Base-by-base conservation (phyloP, 257 asterid species). In the Nicotiana attenuata region DNA sequence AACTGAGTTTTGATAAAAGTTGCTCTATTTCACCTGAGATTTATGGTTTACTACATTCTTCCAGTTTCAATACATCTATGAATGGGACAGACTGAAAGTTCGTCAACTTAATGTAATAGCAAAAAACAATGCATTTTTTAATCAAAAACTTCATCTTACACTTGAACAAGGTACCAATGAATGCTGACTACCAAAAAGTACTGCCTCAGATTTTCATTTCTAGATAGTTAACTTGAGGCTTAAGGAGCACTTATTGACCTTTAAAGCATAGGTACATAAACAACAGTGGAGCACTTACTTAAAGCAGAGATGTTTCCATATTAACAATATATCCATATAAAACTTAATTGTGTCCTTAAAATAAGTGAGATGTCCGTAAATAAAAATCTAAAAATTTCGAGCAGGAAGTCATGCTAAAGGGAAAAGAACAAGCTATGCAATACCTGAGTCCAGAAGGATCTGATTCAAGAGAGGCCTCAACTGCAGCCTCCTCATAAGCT, bases 381-480 rank as follows among this genome's bases (percentile, higher is more conserved):
- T 29, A 71, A 22, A 71, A 71, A 22, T 71, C 78, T 7, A 45
- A 45, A 10, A 45, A 0, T 8, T 71, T 45, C 7, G 14, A 45
- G 78, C 60, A 45, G 22, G 78, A 71, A 71, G 9, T 60, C 35
- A 14, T 41, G 47, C 78, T 4, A 71, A 47, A 47, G 15, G 22
- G 60, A 47, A 68, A 45, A 71, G 60, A 71, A 55, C 29, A 56
- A 73, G 57, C 10, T 31, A 80, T 26, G 60, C 52, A 26, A 78
- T 87, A 94, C 99, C 97, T 94, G 83, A 96, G 98, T 77, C 97
- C 99, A 83, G 98, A 91, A 82, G 91, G 90, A 89, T 94, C 98
- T 66, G 97, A 85, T 80, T 91, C 91, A 83, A 96, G 97, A 82
- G 98, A 94, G 85, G 98, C 98, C 87, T 92, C 95, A 82, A 94